Percentiles rank a stretch among this genome's conserved stretches.
phyloP scores from a whole-genome alignment of 192 early-diverging fungal genomes.

The Diversispora epigaea region DNA sequence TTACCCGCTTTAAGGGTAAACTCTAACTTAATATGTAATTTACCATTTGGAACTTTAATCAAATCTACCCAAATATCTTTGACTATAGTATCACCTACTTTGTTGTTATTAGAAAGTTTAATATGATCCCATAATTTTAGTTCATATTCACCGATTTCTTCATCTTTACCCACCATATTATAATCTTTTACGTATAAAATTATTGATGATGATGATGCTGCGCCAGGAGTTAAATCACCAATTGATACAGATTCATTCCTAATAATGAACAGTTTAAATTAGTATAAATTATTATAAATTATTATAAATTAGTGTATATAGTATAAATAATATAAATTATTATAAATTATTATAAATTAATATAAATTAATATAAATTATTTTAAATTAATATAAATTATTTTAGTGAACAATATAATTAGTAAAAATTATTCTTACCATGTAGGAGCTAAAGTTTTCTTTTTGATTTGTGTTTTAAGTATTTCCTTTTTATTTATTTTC shows the following conservation, averaged over 20 bases:
- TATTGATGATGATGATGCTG: conserved; percentile 42
- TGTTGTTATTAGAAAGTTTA: conserved; percentile 21
- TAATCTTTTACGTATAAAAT: conserved; percentile 68
- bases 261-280: neutral
- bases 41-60: neutral
- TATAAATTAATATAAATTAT: neutral
- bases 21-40: conserved; percentile 16
- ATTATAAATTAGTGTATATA: neutral
- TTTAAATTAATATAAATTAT: neutral
- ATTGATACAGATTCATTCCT: conserved; percentile 11
- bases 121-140: conserved; percentile 55
- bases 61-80: conserved; percentile 40
- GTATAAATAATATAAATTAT: no score
- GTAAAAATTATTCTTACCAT: conserved; percentile 54
- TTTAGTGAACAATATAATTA: neutral
- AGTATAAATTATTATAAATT: neutral
- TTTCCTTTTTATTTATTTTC: conserved; percentile 55
- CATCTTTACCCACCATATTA: conserved; percentile 62
- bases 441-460: conserved; percentile 69
- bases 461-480: conserved; percentile 66
- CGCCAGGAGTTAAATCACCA: conserved; percentile 18
- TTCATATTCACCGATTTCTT: conserved; percentile 63
- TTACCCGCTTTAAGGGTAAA: neutral
- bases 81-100: no score
- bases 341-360: neutral